phyloP scores from a whole-genome alignment of 1,284 basidiomycete genomes.

The Moesziomyces aphidis region DNA sequence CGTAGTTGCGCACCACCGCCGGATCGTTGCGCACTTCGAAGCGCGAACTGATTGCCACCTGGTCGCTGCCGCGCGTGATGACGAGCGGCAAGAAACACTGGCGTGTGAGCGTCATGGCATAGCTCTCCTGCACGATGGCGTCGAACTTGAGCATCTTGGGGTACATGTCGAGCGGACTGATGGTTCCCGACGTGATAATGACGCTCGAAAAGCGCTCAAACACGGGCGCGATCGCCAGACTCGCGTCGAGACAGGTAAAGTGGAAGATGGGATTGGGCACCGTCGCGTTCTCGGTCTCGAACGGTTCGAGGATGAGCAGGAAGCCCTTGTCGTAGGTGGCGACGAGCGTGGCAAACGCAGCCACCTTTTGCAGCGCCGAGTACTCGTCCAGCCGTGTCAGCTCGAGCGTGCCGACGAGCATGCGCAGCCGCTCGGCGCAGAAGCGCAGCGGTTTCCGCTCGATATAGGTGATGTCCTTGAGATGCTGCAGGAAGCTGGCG shows the following conservation, averaged over 20 bases:
- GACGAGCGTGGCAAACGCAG: constrained; percentile 94
- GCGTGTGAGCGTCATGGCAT: constrained; percentile 96
- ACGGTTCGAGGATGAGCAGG: constrained; percentile 95
- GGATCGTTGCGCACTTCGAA: constrained; percentile 99
- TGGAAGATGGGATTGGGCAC: constrained; percentile 99
- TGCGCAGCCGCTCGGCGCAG: constrained; percentile 94
- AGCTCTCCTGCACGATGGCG: constrained; percentile 95
- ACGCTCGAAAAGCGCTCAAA: constrained; percentile 99
- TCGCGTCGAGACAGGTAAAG: constrained; percentile 96
- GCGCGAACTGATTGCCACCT: constrained; percentile 97
- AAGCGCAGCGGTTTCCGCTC: constrained; percentile 95
- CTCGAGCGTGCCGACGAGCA: constrained; percentile 91
- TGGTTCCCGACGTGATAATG: constrained; percentile 98
- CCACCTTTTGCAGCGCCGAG: constrained; percentile 91
- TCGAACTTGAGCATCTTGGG: constrained; percentile 99
- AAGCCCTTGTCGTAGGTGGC: constrained; percentile 99
- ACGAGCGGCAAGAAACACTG: constrained; percentile 98
- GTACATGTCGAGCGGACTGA: constrained; percentile 99
- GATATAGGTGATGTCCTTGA: constrained; percentile 99
- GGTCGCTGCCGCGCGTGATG: constrained; percentile 96
- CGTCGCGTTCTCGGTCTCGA: constrained; percentile 97
- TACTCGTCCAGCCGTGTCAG: constrained; percentile 91
- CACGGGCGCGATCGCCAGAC: constrained; percentile 95
- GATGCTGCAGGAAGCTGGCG: constrained; percentile 95
- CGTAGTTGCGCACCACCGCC: constrained; percentile 98